Evolutionary conservation across 2,329 filamentous ascomycete species (phyloP).

Genomic region (Talaromyces sp.): DNA sequence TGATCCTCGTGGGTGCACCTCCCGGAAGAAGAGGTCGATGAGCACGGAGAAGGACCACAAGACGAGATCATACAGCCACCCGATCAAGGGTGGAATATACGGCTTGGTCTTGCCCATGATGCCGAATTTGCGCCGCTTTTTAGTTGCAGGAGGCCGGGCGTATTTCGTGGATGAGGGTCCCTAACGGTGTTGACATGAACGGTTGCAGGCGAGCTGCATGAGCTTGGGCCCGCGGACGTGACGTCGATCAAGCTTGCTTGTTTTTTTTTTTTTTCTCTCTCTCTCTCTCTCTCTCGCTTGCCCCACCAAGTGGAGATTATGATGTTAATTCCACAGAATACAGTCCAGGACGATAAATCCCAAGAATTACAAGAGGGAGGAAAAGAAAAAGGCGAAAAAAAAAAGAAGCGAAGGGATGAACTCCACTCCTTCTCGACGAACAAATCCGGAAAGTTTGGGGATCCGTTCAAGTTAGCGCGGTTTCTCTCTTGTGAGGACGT

Average conservation of each 20-base stretch:
- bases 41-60: constrained; percentile 64
- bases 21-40: constrained; percentile 95
- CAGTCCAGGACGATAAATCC: no score
- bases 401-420: background rate
- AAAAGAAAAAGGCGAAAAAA: constrained; percentile 4
- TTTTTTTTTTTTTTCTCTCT: background rate
- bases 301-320: constrained; percentile 4
- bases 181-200: constrained; percentile 17
- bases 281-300: background rate
- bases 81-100: constrained; percentile 49
- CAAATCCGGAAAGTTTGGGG: constrained; percentile 20
- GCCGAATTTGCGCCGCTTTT: constrained; percentile 7
- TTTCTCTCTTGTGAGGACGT: background rate
- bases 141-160: constrained; percentile 1
- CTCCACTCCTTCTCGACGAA: background rate
- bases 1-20: constrained; percentile 90
- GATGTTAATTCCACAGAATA: background rate
- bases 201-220: constrained; percentile 15
- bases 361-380: background rate
- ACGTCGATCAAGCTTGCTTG: constrained; percentile 8
- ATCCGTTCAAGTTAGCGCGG: constrained; percentile 6
- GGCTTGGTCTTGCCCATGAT: constrained; percentile 40
- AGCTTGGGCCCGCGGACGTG: constrained; percentile 21
- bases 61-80: constrained; percentile 54
- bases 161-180: constrained; percentile 2